Percentiles rank a stretch among this genome's conserved stretches.
Evolutionary conservation across 192 early-diverging fungal genomes (phyloP).

Genomic region (Endogone sp.): DNA sequence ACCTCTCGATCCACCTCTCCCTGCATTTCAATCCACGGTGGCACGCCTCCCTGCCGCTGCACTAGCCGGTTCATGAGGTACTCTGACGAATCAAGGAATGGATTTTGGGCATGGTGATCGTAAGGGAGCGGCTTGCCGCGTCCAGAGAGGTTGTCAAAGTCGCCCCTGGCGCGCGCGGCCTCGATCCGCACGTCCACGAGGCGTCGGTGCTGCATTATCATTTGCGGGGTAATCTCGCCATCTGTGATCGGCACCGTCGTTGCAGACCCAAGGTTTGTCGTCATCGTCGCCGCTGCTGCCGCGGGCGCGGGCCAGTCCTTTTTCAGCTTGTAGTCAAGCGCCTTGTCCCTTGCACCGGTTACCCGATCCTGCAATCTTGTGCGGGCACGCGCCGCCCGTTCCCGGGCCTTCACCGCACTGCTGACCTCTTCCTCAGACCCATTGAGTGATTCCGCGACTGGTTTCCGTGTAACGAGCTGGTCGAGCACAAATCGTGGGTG

Average conservation of each 20-base stretch:
- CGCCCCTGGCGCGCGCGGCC: constrained; percentile 13
- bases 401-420: background rate
- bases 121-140: constrained; percentile 17
- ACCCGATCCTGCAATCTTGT: constrained; percentile 12
- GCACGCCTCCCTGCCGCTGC: constrained; percentile 22
- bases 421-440: background rate
- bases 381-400: constrained; percentile 6
- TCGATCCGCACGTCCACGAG: constrained; percentile 21
- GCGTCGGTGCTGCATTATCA: background rate
- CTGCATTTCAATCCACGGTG: constrained; percentile 24
- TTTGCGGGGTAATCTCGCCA: background rate
- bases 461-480: too few species aligned
- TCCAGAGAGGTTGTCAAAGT: constrained; percentile 22
- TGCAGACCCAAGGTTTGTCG: too few species aligned
- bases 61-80: constrained; percentile 27
- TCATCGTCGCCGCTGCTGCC: too few species aligned
- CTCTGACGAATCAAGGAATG: constrained; percentile 24
- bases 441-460: background rate
- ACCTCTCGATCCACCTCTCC: constrained; percentile 19
- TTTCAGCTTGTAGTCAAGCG: constrained; percentile 16
- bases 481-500: too few species aligned
- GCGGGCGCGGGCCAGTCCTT: too few species aligned
- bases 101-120: constrained; percentile 16
- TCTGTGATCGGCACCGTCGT: too few species aligned
- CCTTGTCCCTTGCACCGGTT: constrained; percentile 14